Conservation (phyloP, 371 early-diverging fungal species). For the Mortierella sp. region DNA sequence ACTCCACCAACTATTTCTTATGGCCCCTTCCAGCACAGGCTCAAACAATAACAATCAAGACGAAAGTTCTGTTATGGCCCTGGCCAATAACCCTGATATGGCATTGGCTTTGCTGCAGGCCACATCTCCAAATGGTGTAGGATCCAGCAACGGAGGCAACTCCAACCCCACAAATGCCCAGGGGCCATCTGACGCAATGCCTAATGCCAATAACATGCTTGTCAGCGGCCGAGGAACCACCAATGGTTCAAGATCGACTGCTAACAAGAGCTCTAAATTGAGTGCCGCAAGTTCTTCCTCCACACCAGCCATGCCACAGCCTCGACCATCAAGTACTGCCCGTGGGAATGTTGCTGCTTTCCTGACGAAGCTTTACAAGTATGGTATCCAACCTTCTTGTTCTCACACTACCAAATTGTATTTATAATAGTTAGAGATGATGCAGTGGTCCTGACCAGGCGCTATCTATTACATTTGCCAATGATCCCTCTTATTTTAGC, state of each 20-base stretch:
- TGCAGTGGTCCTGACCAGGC: not conserved
- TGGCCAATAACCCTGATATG: conserved; percentile 21
- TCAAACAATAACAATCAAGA: not conserved
- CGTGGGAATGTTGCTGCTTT: conserved; percentile 86
- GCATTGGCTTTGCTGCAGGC: conserved; percentile 24
- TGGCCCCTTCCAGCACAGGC: conserved; percentile 21
- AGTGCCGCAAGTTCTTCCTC: not conserved
- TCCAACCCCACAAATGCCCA: conserved; percentile 12
- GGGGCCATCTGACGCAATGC: conserved; percentile 11
- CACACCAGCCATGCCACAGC: conserved; percentile 14
- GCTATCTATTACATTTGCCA: not conserved
- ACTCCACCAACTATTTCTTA: not conserved
- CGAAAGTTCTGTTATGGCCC: conserved; percentile 20
- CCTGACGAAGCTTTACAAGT: conserved; percentile 89
- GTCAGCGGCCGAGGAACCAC: conserved; percentile 23
- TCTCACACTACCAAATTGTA: no score
- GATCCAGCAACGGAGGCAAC: not conserved
- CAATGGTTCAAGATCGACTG: not conserved
- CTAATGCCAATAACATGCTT: conserved; percentile 43
- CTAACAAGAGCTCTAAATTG: not conserved
- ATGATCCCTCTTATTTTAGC: conserved; percentile 37
- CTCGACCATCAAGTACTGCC: conserved; percentile 27
- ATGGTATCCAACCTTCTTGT: conserved; percentile 22
- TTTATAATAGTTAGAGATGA: not conserved
- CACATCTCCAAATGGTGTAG: not conserved